Conservation (phyloP, 192 early-diverging fungal species). For the Coemansia sp. region DNA sequence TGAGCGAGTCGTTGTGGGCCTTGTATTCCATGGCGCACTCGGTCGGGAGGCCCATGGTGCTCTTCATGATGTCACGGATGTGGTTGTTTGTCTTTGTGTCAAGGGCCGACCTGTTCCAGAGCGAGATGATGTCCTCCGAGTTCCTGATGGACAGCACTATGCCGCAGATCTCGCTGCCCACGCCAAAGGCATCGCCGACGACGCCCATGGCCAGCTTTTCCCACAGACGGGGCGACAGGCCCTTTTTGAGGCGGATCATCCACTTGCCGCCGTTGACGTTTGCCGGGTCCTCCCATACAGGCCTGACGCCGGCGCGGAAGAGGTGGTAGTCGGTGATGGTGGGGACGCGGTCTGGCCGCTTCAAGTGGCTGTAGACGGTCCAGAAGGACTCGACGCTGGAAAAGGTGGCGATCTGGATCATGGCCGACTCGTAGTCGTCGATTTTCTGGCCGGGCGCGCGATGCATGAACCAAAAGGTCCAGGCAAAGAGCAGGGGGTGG, state of each 20-base stretch:
- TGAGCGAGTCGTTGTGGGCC: slow-evolving; percentile 83
- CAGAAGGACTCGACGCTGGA: slow-evolving; percentile 75
- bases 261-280: slow-evolving; percentile 93
- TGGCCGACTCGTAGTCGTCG: slow-evolving; percentile 79
- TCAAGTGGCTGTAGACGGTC: slow-evolving; percentile 74
- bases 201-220: slow-evolving; percentile 83
- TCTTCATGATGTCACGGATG: slow-evolving; percentile 88
- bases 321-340: slow-evolving; percentile 89
- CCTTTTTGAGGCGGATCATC: slow-evolving; percentile 92
- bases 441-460: slow-evolving; percentile 82
- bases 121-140: slow-evolving; percentile 88
- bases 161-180: slow-evolving; percentile 86
- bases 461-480: slow-evolving; percentile 96
- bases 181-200: slow-evolving; percentile 88
- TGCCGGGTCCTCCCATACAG: slow-evolving; percentile 91
- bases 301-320: slow-evolving; percentile 87
- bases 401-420: slow-evolving; percentile 84
- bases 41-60: slow-evolving; percentile 75
- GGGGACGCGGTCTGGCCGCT: slow-evolving; percentile 77
- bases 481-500: slow-evolving; percentile 73
- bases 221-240: slow-evolving; percentile 88
- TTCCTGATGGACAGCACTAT: slow-evolving; percentile 90
- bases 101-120: slow-evolving; percentile 89
- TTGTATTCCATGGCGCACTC: slow-evolving; percentile 95
- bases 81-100: slow-evolving; percentile 78